phyloP scores from a whole-genome alignment of 805 yeast genomes.

The Candida maesae region DNA sequence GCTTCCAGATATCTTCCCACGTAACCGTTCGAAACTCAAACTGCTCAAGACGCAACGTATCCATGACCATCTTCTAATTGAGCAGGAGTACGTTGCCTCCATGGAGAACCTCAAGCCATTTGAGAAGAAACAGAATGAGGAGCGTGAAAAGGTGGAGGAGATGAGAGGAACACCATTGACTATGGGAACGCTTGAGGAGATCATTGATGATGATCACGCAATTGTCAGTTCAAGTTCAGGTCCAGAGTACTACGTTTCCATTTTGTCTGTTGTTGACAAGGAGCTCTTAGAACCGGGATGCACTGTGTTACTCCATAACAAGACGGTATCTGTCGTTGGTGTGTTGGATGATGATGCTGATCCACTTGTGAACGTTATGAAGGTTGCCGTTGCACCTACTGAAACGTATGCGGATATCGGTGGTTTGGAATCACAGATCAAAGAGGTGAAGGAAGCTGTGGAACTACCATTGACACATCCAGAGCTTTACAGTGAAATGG shows the following conservation, averaged over 20 bases:
- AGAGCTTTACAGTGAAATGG: constrained; percentile 96
- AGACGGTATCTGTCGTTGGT: constrained; percentile 94
- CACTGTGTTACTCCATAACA: constrained; percentile 91
- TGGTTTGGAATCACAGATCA: constrained; percentile 92
- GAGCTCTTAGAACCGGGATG: constrained; percentile 96
- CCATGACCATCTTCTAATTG: constrained; percentile 90
- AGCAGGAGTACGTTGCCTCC: constrained; percentile 93
- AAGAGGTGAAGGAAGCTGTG: constrained; percentile 96
- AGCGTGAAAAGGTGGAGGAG: constrained; percentile 91
- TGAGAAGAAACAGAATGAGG: constrained; percentile 95
- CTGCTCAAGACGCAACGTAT: constrained; percentile 90
- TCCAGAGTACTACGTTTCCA: constrained; percentile 95
- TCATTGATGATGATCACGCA: constrained; percentile 98
- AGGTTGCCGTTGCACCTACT: constrained; percentile 94
- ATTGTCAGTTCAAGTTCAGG: constrained; percentile 95
- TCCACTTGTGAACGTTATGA: constrained; percentile 97
- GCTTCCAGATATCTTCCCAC: constrained; percentile 85
- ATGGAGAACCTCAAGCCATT: constrained; percentile 94
- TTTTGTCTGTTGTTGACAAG: constrained; percentile 94
- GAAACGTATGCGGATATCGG: constrained; percentile 97
- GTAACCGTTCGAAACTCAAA: constrained; percentile 89
- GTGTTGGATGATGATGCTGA: constrained; percentile 98
- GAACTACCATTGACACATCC: constrained; percentile 72
- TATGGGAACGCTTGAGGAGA: constrained; percentile 94
- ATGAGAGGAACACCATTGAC: constrained; percentile 96